Conservation (phyloP, 129 eudicot genomes). For the carrot (Daucus carota) region DNA sequence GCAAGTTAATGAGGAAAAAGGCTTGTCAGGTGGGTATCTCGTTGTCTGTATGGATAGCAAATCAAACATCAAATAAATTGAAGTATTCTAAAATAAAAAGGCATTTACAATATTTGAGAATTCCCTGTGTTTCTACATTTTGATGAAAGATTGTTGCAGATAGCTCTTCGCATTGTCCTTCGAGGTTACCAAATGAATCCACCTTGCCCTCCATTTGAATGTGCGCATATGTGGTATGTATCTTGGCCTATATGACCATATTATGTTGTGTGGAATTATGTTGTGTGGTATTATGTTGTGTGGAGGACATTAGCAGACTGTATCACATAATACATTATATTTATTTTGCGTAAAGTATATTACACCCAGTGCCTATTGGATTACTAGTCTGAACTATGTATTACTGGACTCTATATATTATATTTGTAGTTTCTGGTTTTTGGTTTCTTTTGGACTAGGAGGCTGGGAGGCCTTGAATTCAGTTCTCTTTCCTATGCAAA, state of each 20-base stretch:
- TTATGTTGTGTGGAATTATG: no score
- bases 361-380: neutral
- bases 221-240: slow-evolving; percentile 95
- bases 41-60: slow-evolving; percentile 3
- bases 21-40: slow-evolving; percentile 77
- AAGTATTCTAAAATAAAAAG: neutral
- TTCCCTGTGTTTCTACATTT: slow-evolving; percentile 12
- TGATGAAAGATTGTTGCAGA: slow-evolving; percentile 45
- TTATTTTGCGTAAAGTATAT: neutral
- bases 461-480: neutral
- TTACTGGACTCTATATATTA: neutral
- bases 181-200: slow-evolving; percentile 95
- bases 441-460: neutral
- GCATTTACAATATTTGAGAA: slow-evolving; percentile 14
- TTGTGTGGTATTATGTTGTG: slow-evolving; percentile 8
- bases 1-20: slow-evolving; percentile 80
- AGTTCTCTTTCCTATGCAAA: neutral
- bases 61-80: slow-evolving; percentile 1
- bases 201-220: slow-evolving; percentile 88
- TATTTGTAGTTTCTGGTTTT: neutral
- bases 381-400: neutral
- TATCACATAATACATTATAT: neutral
- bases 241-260: slow-evolving; percentile 1
- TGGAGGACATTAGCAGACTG: neutral
- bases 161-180: slow-evolving; percentile 77